Conservation (phyloP, 2,329 filamentous ascomycete genomes). For the Aspergillus pseudonomiae region DNA sequence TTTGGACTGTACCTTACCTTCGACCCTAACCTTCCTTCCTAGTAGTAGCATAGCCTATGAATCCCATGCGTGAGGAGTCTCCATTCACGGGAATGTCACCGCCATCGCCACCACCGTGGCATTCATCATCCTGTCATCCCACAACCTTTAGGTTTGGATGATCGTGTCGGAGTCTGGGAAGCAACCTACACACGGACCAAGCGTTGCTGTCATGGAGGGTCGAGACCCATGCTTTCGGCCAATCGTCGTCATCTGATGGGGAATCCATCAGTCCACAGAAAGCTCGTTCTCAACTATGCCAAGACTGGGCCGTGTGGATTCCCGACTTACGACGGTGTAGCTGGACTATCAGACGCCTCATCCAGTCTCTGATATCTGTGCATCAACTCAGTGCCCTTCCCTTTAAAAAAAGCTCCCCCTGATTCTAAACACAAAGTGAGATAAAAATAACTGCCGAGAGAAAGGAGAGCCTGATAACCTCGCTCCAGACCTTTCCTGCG, state of each 20-base stretch:
- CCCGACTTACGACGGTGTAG: neutral
- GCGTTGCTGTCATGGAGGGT: slow-evolving; percentile 19
- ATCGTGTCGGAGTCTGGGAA: neutral
- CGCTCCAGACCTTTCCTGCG: no score
- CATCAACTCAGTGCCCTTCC: neutral
- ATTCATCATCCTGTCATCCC: slow-evolving; percentile 4
- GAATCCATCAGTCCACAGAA: slow-evolving; percentile 4
- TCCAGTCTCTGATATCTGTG: neutral
- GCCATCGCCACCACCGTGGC: neutral
- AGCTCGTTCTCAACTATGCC: neutral
- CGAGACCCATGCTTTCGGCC: slow-evolving; percentile 16
- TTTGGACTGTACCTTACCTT: slow-evolving; percentile 2
- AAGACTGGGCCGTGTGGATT: slow-evolving; percentile 4
- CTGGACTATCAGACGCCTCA: slow-evolving; percentile 4
- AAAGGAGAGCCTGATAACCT: neutral
- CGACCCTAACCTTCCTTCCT: neutral
- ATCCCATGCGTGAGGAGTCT: neutral
- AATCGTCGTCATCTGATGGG: slow-evolving; percentile 15
- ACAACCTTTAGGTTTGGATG: neutral
- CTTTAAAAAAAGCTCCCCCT: neutral
- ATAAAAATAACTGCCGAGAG: neutral
- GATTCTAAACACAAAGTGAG: neutral
- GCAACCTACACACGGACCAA: slow-evolving; percentile 20
- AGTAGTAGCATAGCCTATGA: neutral
- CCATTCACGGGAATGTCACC: neutral